Base-by-base conservation (phyloP, 805 yeast genomes). In the Barnettozyma sucrosica region DNA sequence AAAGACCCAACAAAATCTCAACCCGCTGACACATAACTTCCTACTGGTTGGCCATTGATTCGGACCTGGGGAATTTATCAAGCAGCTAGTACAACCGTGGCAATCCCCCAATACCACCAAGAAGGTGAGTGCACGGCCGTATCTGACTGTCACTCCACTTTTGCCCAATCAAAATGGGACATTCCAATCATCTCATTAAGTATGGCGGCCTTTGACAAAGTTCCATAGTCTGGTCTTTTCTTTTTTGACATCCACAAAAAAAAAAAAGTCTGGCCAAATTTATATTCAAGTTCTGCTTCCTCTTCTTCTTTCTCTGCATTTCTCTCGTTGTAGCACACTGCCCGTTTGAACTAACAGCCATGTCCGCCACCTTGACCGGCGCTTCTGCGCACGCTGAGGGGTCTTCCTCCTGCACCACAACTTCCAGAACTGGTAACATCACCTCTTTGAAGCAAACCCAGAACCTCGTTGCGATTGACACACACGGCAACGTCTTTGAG, bases 401-500 rank as follows among this genome's bases (percentile, higher is more conserved):
- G 23, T 24, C 43, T 33, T 28, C 44, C 23, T 40, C 50, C 40
- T 26, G 50, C 19, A 49, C 51, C 20, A 43, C 51, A 6, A 37
- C 40, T 23, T 16, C 38, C 13, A 46, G 54, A 46, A 40, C 39
- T 13, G 54, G 54, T n/a, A 49, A 51, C 28, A 49, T 49, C 18
- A 25, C 51, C 30, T 37, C 49, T 32, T 47, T 50, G 18, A 53
- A 55, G 14, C 48, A 48, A 20, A 34, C 51, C 23, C 44, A 43
- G 24, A 43, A 44, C 18, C 32, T 51, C 11, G 68, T 71, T 40
- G 79, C 84, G n/a, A 45, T 56, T 18, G 59, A 56, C 43, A 52
- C 58, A 10, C 41, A 43, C 36, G 93, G 93, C 20, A 73, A 81
- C 51, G 78, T 72, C 52, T 86, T 83, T 64, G 76, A 75, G 48